Conservation (phyloP, 345 rosid genomes). For the Brassica nigra region DNA sequence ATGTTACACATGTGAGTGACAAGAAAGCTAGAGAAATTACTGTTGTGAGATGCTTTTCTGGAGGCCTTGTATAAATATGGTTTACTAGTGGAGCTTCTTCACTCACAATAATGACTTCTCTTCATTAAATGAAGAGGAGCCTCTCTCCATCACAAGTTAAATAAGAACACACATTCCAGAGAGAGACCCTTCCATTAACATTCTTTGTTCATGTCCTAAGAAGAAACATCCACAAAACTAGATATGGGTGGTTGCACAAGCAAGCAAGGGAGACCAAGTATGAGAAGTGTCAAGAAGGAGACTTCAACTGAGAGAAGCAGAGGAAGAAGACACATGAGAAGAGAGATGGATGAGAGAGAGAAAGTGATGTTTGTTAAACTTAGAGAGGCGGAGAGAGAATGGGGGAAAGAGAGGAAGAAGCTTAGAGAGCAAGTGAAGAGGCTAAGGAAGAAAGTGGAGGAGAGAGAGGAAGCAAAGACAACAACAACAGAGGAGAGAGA, state of each 20-base stretch:
- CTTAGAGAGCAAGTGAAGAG: slow-evolving; percentile 54
- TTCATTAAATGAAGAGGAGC: slow-evolving; percentile 35
- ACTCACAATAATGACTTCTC: slow-evolving; percentile 27
- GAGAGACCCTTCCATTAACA: slow-evolving; percentile 17
- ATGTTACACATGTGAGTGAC: slow-evolving; percentile 31
- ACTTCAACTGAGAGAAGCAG: slow-evolving; percentile 23
- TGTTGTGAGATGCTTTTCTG: slow-evolving; percentile 22
- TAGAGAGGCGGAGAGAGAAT: slow-evolving; percentile 49
- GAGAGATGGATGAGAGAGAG: slow-evolving; percentile 50
- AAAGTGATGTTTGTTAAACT: slow-evolving; percentile 46
- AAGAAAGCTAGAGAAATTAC: slow-evolving; percentile 13
- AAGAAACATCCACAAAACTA: neutral
- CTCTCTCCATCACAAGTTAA: slow-evolving; percentile 25
- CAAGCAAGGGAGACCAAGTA: slow-evolving; percentile 29
- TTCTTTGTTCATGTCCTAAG: slow-evolving; percentile 2
- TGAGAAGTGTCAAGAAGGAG: slow-evolving; percentile 27
- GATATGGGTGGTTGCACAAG: slow-evolving; percentile 44
- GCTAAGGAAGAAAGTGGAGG: slow-evolving; percentile 49
- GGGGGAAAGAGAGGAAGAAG: slow-evolving; percentile 52
- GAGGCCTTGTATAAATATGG: slow-evolving; percentile 27
- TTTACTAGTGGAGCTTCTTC: slow-evolving; percentile 29
- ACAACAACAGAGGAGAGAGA: slow-evolving; percentile 39
- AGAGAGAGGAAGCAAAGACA: slow-evolving; percentile 50
- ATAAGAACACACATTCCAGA: neutral
- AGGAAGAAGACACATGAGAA: slow-evolving; percentile 45